phyloP scores from a whole-genome alignment of 2,329 filamentous ascomycete species.

The Colletotrichum sp. region DNA sequence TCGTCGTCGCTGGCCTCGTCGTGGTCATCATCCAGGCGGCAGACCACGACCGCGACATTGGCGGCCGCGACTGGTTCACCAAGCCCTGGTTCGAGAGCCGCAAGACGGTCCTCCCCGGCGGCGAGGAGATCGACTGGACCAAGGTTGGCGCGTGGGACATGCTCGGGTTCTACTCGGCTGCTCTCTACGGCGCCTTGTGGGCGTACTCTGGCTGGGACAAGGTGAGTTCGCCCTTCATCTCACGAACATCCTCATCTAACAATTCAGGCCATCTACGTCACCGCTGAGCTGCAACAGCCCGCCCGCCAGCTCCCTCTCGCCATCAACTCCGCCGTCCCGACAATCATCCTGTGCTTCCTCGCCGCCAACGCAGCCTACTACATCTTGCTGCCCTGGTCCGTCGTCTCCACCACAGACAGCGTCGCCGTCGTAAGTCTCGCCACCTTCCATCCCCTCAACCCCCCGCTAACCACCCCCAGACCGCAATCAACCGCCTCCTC shows the following conservation, averaged over 20 bases:
- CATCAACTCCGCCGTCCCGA: slow-evolving; percentile 65
- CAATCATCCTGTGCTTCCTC: slow-evolving; percentile 64
- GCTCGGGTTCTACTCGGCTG: slow-evolving; percentile 64
- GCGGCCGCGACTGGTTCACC: slow-evolving; percentile 55
- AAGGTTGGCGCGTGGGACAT: slow-evolving; percentile 59
- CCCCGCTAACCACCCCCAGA: slow-evolving; percentile 38
- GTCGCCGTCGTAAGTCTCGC: slow-evolving; percentile 61
- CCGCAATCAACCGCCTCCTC: slow-evolving; percentile 59
- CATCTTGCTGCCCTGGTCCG: slow-evolving; percentile 63
- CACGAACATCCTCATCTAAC: no score
- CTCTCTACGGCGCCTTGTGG: slow-evolving; percentile 67
- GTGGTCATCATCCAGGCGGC: slow-evolving; percentile 47
- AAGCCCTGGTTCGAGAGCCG: slow-evolving; percentile 61
- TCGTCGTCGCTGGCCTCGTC: slow-evolving; percentile 54
- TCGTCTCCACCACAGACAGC: slow-evolving; percentile 63
- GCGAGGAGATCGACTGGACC: slow-evolving; percentile 52
- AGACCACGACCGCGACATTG: slow-evolving; percentile 40
- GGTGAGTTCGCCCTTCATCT: slow-evolving; percentile 36
- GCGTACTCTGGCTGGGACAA: slow-evolving; percentile 73
- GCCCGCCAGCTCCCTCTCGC: slow-evolving; percentile 62
- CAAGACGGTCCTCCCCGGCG: slow-evolving; percentile 54
- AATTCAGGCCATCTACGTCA: slow-evolving; percentile 63
- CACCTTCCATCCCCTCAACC: background rate
- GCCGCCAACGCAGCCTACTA: slow-evolving; percentile 68
- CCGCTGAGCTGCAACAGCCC: slow-evolving; percentile 56